These are phyloP conservation scores for Edaphochlamys debaryana DNA, from an alignment of 139 green algal species.

Conservation along the genomic window DNA sequence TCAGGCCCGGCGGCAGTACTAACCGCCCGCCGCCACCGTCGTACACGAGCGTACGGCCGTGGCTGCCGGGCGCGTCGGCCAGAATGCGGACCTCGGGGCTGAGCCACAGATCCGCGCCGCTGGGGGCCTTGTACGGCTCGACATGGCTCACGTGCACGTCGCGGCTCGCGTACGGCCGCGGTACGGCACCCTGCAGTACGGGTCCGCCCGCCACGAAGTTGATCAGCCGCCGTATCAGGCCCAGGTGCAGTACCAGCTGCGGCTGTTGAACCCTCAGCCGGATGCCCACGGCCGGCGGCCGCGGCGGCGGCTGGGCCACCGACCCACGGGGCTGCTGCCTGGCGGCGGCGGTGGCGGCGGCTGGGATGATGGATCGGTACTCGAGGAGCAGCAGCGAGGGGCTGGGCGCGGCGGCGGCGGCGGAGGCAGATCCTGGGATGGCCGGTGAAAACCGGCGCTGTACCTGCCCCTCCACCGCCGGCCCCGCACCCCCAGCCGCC, in stretches of 20 bases:
- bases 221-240: conserved; percentile 84
- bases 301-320: no score
- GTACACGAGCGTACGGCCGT: conserved; percentile 52
- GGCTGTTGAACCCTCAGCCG: conserved; percentile 84
- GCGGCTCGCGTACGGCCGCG: background rate
- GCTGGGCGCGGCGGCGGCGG: conserved; percentile 4
- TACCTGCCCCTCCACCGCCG: background rate
- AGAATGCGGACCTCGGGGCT: conserved; percentile 84
- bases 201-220: conserved; percentile 73
- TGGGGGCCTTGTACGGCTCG: background rate
- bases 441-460: no score
- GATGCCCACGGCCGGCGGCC: conserved; percentile 35
- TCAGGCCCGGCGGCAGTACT: conserved; percentile 65
- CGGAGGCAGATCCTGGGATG: no score
- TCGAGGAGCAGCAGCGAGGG: conserved; percentile 59
- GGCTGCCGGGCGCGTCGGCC: conserved; percentile 69
- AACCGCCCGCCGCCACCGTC: conserved; percentile 75
- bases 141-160: background rate
- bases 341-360: no score
- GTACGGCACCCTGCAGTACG: conserved; percentile 42
- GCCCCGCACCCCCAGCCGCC: no score
- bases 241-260: conserved; percentile 81
- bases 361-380: conserved; percentile 32
- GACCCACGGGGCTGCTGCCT: no score
- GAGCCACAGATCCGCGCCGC: conserved; percentile 76